Evolutionary conservation across 1,284 basidiomycete species (phyloP).

Genomic region (Papiliotrema fonsecae): DNA sequence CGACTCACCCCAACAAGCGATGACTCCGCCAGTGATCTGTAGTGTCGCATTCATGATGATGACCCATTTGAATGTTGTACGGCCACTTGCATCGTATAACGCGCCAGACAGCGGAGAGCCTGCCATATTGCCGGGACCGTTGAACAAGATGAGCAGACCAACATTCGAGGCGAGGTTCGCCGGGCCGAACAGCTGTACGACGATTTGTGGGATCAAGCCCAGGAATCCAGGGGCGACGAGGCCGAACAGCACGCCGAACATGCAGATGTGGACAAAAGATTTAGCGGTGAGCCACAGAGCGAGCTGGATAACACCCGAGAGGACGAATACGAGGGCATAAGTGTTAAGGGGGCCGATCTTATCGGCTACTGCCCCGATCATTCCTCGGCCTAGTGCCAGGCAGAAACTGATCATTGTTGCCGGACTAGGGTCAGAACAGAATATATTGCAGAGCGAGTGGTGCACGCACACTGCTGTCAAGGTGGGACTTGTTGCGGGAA

Average conservation of each 20-base stretch:
- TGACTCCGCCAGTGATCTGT: constrained; percentile 17
- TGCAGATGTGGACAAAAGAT: constrained; percentile 16
- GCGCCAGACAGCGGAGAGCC: constrained; percentile 21
- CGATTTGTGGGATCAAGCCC: constrained; percentile 31
- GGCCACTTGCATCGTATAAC: constrained; percentile 17
- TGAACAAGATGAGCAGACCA: constrained; percentile 20
- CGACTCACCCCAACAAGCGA: constrained; percentile 19
- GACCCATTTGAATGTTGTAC: constrained; percentile 21
- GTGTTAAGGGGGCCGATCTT: constrained; percentile 24
- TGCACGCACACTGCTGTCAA: constrained; percentile 19
- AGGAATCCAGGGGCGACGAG: constrained; percentile 30
- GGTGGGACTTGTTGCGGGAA: constrained; percentile 13
- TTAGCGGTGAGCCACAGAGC: constrained; percentile 27
- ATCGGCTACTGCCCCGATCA: constrained; percentile 25
- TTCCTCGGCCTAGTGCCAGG: constrained; percentile 20
- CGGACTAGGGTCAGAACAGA: constrained; percentile 12
- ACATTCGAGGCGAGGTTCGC: constrained; percentile 32
- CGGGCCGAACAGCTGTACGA: constrained; percentile 31
- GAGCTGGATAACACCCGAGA: constrained; percentile 20
- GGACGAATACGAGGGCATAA: constrained; percentile 19
- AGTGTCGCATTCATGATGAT: constrained; percentile 18
- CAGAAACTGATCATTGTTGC: constrained; percentile 17
- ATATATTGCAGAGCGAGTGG: neutral
- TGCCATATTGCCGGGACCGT: constrained; percentile 20
- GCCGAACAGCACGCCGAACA: constrained; percentile 23